Conservation (phyloP, 2,329 filamentous ascomycete species). For the Diaporthe capsici region DNA sequence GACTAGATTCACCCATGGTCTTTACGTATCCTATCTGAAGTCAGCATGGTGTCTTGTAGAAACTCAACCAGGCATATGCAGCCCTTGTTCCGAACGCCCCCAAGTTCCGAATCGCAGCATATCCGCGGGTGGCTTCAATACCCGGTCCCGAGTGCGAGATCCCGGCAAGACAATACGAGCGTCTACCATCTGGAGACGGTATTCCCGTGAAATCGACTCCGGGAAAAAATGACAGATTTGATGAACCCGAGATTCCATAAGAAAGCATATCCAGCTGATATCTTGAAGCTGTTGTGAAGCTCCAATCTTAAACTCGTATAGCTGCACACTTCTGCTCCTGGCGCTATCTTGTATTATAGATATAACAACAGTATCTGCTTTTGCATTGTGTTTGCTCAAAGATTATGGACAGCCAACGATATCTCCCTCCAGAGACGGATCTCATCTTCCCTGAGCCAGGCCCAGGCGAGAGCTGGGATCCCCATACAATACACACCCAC, state of each 20-base stretch:
- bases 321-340: background rate
- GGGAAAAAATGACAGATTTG: background rate
- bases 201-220: background rate
- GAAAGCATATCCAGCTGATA: background rate
- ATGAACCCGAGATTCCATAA: background rate
- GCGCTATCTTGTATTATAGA: background rate
- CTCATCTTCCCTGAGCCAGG: background rate
- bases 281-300: background rate
- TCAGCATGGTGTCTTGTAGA: background rate
- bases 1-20: background rate
- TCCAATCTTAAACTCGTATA: background rate
- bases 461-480: background rate
- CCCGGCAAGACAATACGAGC: background rate
- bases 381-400: background rate
- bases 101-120: background rate
- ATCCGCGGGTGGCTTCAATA: background rate
- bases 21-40: background rate
- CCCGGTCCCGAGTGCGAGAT: background rate
- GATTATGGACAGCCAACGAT: background rate
- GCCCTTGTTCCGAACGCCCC: background rate
- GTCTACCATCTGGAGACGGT: background rate
- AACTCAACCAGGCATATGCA: background rate
- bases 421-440: background rate
- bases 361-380: background rate
- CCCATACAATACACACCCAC: background rate